Base-by-base conservation (phyloP, 75 land plant genomes). In the Cryptomeria japonica region DNA sequence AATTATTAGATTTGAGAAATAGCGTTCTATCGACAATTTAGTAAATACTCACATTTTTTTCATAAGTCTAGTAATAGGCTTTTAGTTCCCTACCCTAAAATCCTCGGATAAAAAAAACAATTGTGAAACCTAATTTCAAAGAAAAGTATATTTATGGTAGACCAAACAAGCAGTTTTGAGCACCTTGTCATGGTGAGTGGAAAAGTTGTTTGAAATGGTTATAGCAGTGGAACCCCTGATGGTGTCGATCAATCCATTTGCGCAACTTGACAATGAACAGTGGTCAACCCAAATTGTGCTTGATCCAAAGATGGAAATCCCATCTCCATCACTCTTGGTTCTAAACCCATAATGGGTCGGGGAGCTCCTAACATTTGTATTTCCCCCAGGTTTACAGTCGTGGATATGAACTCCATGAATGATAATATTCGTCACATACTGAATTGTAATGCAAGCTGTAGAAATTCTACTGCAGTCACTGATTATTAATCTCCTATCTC, bases 121-220 rank as follows among this genome's bases (percentile, higher is more conserved):
- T 6, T 25, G 5, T 28, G 12, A 11, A 83, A 5, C 84, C 6
- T 44, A n/a, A n/a, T 42, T 34, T 5, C 1, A 83, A 44, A 3
- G 25, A 14, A 4, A 16, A 49, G 8, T n/a, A 8, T 6, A 84
- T 36, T 15, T 13, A 36, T 46, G 86, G 14, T 6, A 46, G 31
- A 85, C 0, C 32, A 47, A 47, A 28, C 9, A 85, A n/a, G 41
- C 25, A 37, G 12, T 22, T 42, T n/a, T n/a, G 6, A 10, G 6
- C 4, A 93, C 95, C 95, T 95, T 96, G 88, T 96, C 94, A 89
- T 96, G 98, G 88, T 96, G 93, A 73, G 94, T 94, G 91, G 95
- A 95, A 91, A 92, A 91, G 89, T 92, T 95, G 91, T 96, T 96
- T 78, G 98, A 94, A 56, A 96, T 92, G 80, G 98, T 94, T 72